A percentile compares a stretch with the other conserved stretches of the same genome.
These are phyloP conservation scores for Lachancea waltii DNA, from an alignment of 805 yeast genomes.

Conservation along the genomic window DNA sequence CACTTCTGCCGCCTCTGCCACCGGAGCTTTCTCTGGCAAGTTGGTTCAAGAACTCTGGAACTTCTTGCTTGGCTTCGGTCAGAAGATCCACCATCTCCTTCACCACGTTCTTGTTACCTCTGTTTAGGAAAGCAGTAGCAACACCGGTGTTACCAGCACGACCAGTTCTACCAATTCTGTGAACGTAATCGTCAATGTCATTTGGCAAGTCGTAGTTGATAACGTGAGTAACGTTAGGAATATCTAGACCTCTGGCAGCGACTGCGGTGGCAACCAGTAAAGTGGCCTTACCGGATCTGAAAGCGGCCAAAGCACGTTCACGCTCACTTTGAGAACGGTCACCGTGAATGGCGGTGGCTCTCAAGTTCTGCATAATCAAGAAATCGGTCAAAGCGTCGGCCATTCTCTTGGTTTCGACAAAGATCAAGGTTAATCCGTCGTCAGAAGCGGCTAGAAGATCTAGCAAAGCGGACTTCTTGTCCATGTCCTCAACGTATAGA, in stretches of 20 bases:
- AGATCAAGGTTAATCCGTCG: constrained; percentile 82
- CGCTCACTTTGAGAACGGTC: constrained; percentile 97
- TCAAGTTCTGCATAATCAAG: constrained; percentile 80
- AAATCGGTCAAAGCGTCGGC: constrained; percentile 94
- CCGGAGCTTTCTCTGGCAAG: constrained; percentile 69
- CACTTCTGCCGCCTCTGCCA: constrained; percentile 46
- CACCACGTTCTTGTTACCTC: constrained; percentile 84
- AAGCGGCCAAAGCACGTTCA: constrained; percentile 92
- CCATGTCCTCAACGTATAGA: constrained; percentile 85
- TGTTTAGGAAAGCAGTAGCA: constrained; percentile 97
- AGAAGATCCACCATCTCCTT: constrained; percentile 83
- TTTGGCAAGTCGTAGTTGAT: constrained; percentile 95
- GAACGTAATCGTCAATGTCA: constrained; percentile 97
- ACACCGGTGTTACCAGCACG: constrained; percentile 99
- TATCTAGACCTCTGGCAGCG: constrained; percentile 99
- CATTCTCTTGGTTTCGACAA: constrained; percentile 98
- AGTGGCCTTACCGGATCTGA: constrained; percentile 88
- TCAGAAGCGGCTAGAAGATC: constrained; percentile 80
- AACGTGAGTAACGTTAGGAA: constrained; percentile 97
- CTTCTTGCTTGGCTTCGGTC: constrained; percentile 95
- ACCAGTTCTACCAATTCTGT: constrained; percentile 99
- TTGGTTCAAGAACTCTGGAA: constrained; percentile 79
- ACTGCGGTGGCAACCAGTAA: constrained; percentile 98
- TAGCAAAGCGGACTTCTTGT: constrained; percentile 83
- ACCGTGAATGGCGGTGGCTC: constrained; percentile 98